phyloP scores from a whole-genome alignment of 148 eudicot species.

The Cornus suecica region DNA sequence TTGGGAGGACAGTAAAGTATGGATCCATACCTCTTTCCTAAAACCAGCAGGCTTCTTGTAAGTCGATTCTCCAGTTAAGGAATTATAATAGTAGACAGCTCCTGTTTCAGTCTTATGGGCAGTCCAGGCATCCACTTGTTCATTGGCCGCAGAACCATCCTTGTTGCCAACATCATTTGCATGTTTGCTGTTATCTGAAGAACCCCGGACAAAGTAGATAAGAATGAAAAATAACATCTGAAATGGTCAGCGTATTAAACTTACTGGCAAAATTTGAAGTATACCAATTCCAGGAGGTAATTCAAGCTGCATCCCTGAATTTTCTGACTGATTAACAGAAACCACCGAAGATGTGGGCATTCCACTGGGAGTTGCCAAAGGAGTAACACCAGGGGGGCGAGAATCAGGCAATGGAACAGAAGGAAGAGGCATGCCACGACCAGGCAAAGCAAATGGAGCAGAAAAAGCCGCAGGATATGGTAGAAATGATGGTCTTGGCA shows the following conservation, averaged over 20 bases:
- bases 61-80: conserved; percentile 83
- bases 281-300: conserved; percentile 81
- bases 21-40: conserved; percentile 68
- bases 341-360: conserved; percentile 19
- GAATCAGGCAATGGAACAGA: conserved; percentile 63
- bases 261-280: conserved; percentile 10
- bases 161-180: conserved; percentile 31
- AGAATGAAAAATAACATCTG: background rate
- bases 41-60: conserved; percentile 80
- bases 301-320: conserved; percentile 47
- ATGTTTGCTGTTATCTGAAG: conserved; percentile 48
- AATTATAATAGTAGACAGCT: conserved; percentile 82
- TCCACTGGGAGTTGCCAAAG: conserved; percentile 43
- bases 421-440: conserved; percentile 50
- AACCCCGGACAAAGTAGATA: conserved; percentile 1
- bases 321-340: conserved; percentile 33
- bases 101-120: conserved; percentile 91
- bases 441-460: conserved; percentile 59
- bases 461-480: conserved; percentile 59
- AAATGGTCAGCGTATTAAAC: background rate
- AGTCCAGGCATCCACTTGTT: conserved; percentile 76
- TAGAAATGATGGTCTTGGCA: conserved; percentile 54
- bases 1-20: no score
- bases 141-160: conserved; percentile 27
- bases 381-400: conserved; percentile 80